Evolutionary conservation across 225 moss, liverwort and hornwort species (phyloP).

Genomic region (Rhytidiadelphus loreus): DNA sequence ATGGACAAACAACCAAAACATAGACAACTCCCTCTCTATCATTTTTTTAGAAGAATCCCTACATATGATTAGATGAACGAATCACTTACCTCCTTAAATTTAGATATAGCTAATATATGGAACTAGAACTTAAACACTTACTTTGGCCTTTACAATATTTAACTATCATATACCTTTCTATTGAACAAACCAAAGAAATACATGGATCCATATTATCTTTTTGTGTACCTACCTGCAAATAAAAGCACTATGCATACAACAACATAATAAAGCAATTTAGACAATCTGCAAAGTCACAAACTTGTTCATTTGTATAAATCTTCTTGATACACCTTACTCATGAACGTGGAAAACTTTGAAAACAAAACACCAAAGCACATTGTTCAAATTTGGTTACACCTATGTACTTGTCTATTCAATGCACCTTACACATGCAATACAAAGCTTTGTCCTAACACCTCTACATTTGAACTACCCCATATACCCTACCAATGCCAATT

Average conservation of each 20-base stretch:
- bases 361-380: neutral
- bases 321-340: accelerated
- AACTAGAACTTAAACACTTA: neutral
- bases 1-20: neutral
- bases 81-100: neutral
- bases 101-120: neutral
- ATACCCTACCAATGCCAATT: neutral
- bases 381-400: neutral
- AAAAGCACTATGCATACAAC: neutral
- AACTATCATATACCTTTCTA: accelerated
- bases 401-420: neutral
- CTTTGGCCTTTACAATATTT: neutral
- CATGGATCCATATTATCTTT: neutral
- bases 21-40: accelerated
- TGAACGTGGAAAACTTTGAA: accelerated
- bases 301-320: neutral
- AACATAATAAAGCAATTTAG: neutral
- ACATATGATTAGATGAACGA: accelerated
- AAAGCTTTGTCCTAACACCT: neutral
- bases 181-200: neutral
- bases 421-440: neutral
- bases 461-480: neutral
- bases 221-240: accelerated
- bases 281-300: neutral
- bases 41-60: neutral